phyloP scores from a whole-genome alignment of 2,329 filamentous ascomycete genomes.

The Colletotrichum sp. region DNA sequence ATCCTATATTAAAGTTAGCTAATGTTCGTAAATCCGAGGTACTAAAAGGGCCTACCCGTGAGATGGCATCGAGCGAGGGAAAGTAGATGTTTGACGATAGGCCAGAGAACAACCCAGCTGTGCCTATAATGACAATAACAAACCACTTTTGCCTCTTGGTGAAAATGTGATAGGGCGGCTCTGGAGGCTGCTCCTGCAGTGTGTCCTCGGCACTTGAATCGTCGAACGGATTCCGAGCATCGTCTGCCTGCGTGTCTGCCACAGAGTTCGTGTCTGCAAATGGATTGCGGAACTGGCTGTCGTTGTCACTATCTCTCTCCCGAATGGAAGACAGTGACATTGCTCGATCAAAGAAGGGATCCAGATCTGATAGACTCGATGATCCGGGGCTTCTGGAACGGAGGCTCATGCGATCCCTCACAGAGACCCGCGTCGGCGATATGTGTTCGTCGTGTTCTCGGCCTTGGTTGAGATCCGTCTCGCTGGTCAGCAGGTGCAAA shows the following conservation, averaged over 20 bases:
- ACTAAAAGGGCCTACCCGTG: slow-evolving; percentile 26
- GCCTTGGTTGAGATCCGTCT: background rate
- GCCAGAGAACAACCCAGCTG: slow-evolving; percentile 58
- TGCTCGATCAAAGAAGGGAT: background rate
- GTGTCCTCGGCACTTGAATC: background rate
- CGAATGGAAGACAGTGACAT: background rate
- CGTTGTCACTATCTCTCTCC: background rate
- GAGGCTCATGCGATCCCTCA: background rate
- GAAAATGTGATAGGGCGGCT: slow-evolving; percentile 37
- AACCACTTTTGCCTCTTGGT: slow-evolving; percentile 43
- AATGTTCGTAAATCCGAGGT: background rate
- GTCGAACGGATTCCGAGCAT: background rate
- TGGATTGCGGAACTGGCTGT: background rate
- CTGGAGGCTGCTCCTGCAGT: background rate
- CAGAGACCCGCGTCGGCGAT: background rate
- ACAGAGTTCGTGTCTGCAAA: background rate
- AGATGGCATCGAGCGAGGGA: slow-evolving; percentile 44
- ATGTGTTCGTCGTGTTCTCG: background rate
- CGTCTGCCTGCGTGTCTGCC: background rate
- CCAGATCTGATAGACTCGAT: background rate
- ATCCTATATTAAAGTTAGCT: slow-evolving; percentile 22
- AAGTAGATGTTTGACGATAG: slow-evolving; percentile 57
- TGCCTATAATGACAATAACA: slow-evolving; percentile 52
- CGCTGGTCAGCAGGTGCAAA: background rate
- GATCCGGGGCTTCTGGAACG: background rate